Evolutionary conservation across 2,329 filamentous ascomycete genomes (phyloP).

Genomic region (Aureobasidium sp.): DNA sequence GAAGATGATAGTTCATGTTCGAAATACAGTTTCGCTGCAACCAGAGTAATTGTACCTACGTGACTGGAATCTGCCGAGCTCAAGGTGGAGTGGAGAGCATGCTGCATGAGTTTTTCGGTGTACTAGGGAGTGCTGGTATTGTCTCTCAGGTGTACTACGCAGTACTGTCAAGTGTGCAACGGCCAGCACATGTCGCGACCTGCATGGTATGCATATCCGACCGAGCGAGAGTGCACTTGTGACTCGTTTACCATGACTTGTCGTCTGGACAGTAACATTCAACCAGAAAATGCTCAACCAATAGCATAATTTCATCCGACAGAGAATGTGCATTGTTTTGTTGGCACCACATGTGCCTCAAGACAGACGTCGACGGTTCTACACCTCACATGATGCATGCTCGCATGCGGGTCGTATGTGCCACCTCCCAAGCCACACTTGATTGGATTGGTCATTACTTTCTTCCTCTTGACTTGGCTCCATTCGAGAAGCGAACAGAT

Average conservation of each 20-base stretch:
- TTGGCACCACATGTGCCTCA: slow-evolving; percentile 9
- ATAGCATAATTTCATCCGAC: not conserved
- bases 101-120: not conserved
- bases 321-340: slow-evolving; percentile 4
- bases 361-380: not conserved
- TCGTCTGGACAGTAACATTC: not conserved
- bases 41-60: not conserved
- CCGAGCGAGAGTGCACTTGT: not conserved
- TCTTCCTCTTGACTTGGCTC: not conserved
- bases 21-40: not conserved
- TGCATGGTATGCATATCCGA: slow-evolving; percentile 1
- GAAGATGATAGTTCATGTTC: not conserved
- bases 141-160: not conserved
- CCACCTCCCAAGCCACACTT: not conserved
- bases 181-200: not conserved
- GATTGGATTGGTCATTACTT: not conserved
- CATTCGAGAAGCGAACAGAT: not conserved
- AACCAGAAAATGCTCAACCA: not conserved
- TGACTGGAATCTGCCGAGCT: too few species aligned
- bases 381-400: slow-evolving; percentile 10
- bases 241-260: not conserved
- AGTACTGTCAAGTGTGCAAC: not conserved
- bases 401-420: slow-evolving; percentile 5
- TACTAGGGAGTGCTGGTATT: not conserved
- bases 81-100: not conserved